Conservation (phyloP, 139 green algal species). For the Micractinium conductrix region DNA sequence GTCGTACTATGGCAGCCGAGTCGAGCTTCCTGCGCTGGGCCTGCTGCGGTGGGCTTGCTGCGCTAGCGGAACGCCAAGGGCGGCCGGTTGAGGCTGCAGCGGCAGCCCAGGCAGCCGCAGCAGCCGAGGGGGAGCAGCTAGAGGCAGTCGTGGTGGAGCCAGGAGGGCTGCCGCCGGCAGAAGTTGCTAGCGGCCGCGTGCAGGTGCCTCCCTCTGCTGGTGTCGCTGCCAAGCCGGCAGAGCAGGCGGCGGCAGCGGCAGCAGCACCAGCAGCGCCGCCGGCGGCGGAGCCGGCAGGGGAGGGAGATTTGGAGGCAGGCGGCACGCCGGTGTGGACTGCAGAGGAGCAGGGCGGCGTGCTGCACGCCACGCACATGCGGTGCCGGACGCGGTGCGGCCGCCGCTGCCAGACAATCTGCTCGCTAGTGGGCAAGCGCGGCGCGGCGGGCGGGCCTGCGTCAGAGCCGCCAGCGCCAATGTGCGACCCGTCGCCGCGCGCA, state of each 20-base stretch:
- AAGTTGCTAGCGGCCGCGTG: neutral
- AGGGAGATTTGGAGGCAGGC: neutral
- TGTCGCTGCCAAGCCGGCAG: neutral
- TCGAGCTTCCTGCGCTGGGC: too few relatives aligned
- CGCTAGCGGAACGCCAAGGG: too few relatives aligned
- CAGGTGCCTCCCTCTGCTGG: neutral
- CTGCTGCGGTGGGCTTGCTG: too few relatives aligned
- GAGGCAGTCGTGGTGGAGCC: conserved; percentile 11
- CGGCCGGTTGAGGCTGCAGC: neutral
- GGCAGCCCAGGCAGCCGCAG: neutral
- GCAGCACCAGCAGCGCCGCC: neutral
- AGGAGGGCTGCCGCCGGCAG: neutral
- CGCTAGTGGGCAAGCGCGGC: neutral
- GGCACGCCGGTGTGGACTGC: neutral
- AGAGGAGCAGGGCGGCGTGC: conserved; percentile 21
- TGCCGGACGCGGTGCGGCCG: neutral
- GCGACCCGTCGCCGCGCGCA: neutral
- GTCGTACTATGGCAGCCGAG: too few relatives aligned
- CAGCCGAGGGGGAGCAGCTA: neutral
- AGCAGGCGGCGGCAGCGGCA: neutral
- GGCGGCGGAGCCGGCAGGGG: neutral
- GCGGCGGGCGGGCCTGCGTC: neutral
- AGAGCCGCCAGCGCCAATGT: neutral
- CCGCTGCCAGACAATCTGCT: conserved; percentile 21
- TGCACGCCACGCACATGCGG: neutral